These are phyloP conservation scores for Cubamyces lactineus DNA, from an alignment of 768 basidiomycete species.

Conservation along the genomic window DNA sequence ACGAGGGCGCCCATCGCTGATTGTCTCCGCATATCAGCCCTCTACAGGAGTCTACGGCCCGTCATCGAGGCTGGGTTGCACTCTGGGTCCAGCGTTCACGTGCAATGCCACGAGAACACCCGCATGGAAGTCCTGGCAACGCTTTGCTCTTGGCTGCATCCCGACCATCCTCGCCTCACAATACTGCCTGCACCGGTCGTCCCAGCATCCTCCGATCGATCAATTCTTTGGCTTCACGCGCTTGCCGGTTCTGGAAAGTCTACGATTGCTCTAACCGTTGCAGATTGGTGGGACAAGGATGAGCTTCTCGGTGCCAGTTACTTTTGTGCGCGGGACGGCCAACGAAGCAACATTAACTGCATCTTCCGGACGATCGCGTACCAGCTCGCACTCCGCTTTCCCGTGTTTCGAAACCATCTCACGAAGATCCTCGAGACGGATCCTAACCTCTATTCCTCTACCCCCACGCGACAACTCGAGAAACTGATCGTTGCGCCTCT, in stretches of 20 bases:
- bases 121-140: neutral
- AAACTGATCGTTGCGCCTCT: slow-evolving; percentile 19
- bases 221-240: slow-evolving; percentile 19
- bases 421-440: neutral
- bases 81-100: no score
- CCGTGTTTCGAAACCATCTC: neutral
- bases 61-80: no score
- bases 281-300: neutral
- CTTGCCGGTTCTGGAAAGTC: slow-evolving; percentile 22
- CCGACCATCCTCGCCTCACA: neutral
- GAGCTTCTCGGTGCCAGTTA: slow-evolving; percentile 19
- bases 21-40: no score
- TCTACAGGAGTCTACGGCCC: no score
- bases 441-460: neutral
- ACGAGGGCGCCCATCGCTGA: no score
- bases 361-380: slow-evolving; percentile 23
- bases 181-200: neutral
- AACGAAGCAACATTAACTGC: slow-evolving; percentile 10
- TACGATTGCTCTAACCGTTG: slow-evolving; percentile 15
- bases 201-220: neutral
- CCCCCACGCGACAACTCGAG: slow-evolving; percentile 9
- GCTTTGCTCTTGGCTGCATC: neutral
- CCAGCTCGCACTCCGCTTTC: slow-evolving; percentile 12
- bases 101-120: no score
- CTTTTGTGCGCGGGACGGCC: slow-evolving; percentile 20